Evolutionary conservation across 345 rosid species (phyloP), one percentile per base, ranked within the genome.

Genomic region (Aquilaria sinensis): DNA sequence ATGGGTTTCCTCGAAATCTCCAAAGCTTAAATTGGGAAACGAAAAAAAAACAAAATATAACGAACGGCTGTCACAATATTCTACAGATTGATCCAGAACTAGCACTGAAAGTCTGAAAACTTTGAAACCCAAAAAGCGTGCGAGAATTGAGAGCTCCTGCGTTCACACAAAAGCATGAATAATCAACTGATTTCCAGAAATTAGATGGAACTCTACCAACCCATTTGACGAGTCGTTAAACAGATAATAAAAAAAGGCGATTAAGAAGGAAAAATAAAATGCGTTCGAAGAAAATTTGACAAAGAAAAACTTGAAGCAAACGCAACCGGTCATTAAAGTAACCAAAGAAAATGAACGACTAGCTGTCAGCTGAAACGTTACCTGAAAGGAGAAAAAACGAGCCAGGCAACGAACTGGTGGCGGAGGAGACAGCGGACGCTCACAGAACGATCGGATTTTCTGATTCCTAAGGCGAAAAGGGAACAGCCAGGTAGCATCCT

Each of bases 231-330:
- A 72, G 49, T 51, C 53, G 47, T 34, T 61, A 53, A 54, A 64
- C 56, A 62, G 10, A 37, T 15, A 45, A 47, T 30, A 23, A 2
- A 55, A 8, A 60, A 58, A 37, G 43, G 37, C 2, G 33, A 50
- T 46, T 9, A 37, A 34, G 57, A 12, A 56, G 34, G 10, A 0
- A 32, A 6, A 14, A 31, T 52, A 31, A 47, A 52, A 8, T 9
- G 31, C 31, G 9, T 30, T 14, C 12, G 30, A 33, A 9, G 2
- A 47, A 61, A 49, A 9, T 3, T 0, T 10, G 31, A 15, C 46
- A 32, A 0, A 6, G 32, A 34, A 47, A 60, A 69, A 70, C 72
- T 68, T 68, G 61, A 65, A 60, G 71, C 31, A 2, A 43, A 63
- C 63, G 70, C 59, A 67, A 68, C 12, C 29, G 47, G 0, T 31